Evolutionary conservation across 768 basidiomycete species (phyloP), one percentile per base, ranked within the genome.

Genomic region (Daedaleopsis nitida): DNA sequence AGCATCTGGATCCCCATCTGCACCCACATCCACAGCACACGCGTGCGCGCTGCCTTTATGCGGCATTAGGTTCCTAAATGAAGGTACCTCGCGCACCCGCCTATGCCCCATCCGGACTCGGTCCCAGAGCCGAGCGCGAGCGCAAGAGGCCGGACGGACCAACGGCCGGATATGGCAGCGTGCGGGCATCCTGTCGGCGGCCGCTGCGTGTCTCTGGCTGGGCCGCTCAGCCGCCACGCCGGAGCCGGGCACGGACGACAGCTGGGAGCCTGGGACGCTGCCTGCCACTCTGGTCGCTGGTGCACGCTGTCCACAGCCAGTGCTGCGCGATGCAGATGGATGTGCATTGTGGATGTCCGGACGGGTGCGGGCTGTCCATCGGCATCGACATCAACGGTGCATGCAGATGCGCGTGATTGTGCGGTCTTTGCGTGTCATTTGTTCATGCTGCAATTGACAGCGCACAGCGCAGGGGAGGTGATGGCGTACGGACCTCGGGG

Each of bases 51-150:
- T 49, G 47, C 3, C 47, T 49, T 49, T 49, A 49, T 21, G 21
- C 47, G 47, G 47, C 47, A 49, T 49, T 49, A 49, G 47, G 47
- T 49, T 49, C 47, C 47, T 49, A 49, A 49, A 49, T 24, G 23
- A 21, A 24, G 47, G 47, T 49, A 49, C 47, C 47, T 49, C 47
- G 47, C 47, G 23, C 47, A 24, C 21, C 21, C 21, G 13, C 13
- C 21, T 21, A 49, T 47, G 45, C 45, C 17, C 21, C 45, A 47
- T 47, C 45, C 10, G 17, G 45, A 5, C 45, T 13, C 11, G 45
- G 45, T 8, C 11, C 14, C 21, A n/a, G 45, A 23, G 45, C 19
- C n/a, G 17, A 17, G 44, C 17, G 44, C 44, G 17, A n/a, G 42
- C 44, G n/a, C 44, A 49, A 49, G 47, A 49, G 47, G 21, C 47